Conservation (phyloP, 441 rosid species). For the Pelargonium citronellum region DNA sequence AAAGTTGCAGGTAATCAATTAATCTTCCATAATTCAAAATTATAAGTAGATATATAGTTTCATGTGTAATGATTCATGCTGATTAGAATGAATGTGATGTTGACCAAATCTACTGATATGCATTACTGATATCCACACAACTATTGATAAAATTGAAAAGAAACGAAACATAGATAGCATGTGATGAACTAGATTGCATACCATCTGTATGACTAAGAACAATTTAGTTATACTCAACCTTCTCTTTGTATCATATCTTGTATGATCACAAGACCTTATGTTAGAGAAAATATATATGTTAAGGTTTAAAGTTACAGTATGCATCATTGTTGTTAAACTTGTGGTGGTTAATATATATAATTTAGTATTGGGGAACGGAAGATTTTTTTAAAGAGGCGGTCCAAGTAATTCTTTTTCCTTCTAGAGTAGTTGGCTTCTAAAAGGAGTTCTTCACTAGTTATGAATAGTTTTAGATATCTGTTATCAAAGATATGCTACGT, state of each 20-base stretch:
- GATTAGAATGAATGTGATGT: not conserved
- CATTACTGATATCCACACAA: not conserved
- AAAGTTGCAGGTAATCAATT: slow-evolving; percentile 59
- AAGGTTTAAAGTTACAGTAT: not conserved
- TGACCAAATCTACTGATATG: not conserved
- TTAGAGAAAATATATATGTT: too few relatives aligned
- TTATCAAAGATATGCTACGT: not conserved
- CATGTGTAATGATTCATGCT: not conserved
- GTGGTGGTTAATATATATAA: not conserved
- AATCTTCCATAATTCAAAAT: slow-evolving; percentile 9
- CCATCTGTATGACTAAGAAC: not conserved
- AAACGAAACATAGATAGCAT: not conserved
- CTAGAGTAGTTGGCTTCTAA: not conserved
- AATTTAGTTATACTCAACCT: not conserved
- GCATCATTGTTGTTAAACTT: not conserved
- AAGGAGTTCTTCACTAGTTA: not conserved
- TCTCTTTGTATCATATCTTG: not conserved
- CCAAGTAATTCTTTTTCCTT: not conserved
- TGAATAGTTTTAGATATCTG: not conserved
- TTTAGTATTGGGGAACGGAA: not conserved
- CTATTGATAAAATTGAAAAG: not conserved
- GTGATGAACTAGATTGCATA: not conserved
- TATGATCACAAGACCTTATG: not conserved
- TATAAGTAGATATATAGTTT: not conserved
- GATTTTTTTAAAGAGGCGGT: not conserved